Base-by-base conservation (phyloP, 2,329 filamentous ascomycete genomes). In the Metarhizium guizhouense region DNA sequence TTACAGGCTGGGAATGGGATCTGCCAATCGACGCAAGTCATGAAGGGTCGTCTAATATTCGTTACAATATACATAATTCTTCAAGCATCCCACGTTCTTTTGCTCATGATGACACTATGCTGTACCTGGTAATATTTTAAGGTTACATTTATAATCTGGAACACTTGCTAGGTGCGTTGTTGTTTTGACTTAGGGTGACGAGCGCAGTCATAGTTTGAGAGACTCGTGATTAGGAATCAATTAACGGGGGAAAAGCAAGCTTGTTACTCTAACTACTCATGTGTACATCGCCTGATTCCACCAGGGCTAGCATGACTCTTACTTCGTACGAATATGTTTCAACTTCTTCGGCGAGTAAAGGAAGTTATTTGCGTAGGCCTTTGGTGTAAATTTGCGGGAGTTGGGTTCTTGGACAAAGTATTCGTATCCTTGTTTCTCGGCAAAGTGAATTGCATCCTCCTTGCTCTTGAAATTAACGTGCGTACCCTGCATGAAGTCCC, bases 361-460 rank as follows among this genome's bases (percentile, higher is more conserved):
- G 74, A 97, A 99, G 77, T 97, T 96, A 74, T 95, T 95, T 58
- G 94, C 93, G 72, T 99, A 99, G 11, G 90, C 88, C 83, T 99
- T 99, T 58, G 91, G 89, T 16, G 84, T 77, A 65, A 96, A 86
- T 68, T 86, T 88, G 68, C 94, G 85, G 73, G 84, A 83, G 68
- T 96, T 95, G 40, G 94, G 93, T 76, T 97, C 94, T 78, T 97
- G 94, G 29, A 99, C 92, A 71, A 94, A 97, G 74, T 96, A 99
- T 71, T 99, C 93, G 70, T 99, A 99, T 40, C 95, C 94, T 74
- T 99, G 94, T 82, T 97, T 99, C 77, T 97, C 88, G 29, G 95
- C 94, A 68, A 99, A 99, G 57, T 80, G 77, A 66, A 99, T 93
- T 61, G 94, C 94, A 64, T 96, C 93, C 70, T 97, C 91, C 79